Conservation (phyloP, 805 yeast species). For the Ogataea ramenticola region DNA sequence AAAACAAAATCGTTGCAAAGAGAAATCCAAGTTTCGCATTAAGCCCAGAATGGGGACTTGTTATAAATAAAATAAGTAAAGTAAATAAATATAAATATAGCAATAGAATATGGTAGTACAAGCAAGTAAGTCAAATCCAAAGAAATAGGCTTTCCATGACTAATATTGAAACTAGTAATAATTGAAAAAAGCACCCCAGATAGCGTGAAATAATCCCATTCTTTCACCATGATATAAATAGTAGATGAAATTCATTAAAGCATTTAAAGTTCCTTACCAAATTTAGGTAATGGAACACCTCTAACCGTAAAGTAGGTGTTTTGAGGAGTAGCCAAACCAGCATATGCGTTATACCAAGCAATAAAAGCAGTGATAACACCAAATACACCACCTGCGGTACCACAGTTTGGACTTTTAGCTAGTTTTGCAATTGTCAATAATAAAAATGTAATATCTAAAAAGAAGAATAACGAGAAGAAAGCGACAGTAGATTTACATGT, state of each 20-base stretch:
- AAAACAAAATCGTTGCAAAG: too few species aligned
- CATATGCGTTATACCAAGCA: conserved; percentile 67
- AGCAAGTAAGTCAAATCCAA: too few species aligned
- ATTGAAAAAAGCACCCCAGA: too few species aligned
- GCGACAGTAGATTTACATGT: conserved; percentile 50
- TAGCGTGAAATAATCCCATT: too few species aligned
- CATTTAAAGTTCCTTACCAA: conserved; percentile 10
- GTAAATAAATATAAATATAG: too few species aligned
- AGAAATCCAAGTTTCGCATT: too few species aligned
- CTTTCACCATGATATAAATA: too few species aligned
- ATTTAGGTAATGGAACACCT: conserved; percentile 24
- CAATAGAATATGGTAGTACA: too few species aligned
- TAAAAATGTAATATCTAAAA: conserved; percentile 48
- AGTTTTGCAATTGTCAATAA: conserved; percentile 44
- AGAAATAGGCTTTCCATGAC: too few species aligned
- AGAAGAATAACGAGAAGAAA: conserved; percentile 45
- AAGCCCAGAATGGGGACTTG: too few species aligned
- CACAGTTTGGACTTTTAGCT: conserved; percentile 31
- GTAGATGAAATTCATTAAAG: not conserved
- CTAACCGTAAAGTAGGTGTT: conserved; percentile 48
- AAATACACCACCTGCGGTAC: conserved; percentile 55
- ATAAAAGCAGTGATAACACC: conserved; percentile 55
- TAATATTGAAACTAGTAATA: too few species aligned
- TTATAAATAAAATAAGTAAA: too few species aligned
- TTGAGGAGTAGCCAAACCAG: conserved; percentile 58